These are phyloP conservation scores for Dendrobium nobile DNA, from an alignment of 106 monocot genomes.

Conservation along the genomic window DNA sequence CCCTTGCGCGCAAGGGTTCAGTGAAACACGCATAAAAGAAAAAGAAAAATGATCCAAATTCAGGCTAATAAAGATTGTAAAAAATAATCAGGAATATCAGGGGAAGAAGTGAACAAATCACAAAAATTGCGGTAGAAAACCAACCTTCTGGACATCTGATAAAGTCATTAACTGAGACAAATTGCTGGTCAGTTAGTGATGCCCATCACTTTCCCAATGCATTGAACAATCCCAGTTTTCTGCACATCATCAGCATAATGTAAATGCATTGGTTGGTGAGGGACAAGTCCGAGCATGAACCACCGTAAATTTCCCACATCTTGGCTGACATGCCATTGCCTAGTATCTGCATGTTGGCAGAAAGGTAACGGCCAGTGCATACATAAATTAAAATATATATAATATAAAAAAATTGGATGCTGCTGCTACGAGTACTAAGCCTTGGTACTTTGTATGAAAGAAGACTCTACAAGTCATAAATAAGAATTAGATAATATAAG, in stretches of 20 bases:
- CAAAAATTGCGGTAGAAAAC: not conserved
- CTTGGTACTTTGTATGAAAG: not conserved
- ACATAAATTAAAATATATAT: not conserved
- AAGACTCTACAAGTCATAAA: not conserved
- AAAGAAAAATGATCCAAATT: not conserved
- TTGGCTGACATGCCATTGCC: constrained; percentile 89
- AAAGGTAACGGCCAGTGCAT: constrained; percentile 10
- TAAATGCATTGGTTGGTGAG: constrained; percentile 35
- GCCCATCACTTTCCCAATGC: constrained; percentile 64
- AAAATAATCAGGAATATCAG: no score
- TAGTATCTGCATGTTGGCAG: constrained; percentile 55
- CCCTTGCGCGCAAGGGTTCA: no score
- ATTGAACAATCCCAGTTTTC: constrained; percentile 55
- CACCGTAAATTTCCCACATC: constrained; percentile 86
- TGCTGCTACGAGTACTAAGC: not conserved
- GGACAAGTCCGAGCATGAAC: constrained; percentile 83
- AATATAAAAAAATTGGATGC: not conserved
- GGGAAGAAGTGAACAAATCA: not conserved
- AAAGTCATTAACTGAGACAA: constrained; percentile 39
- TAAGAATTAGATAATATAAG: not conserved
- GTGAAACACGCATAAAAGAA: not conserved
- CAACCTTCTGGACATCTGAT: constrained; percentile 57
- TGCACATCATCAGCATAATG: constrained; percentile 26
- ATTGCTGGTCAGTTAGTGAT: constrained; percentile 36
- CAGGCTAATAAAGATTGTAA: no score